Evolutionary conservation across 2,329 filamentous ascomycete genomes (phyloP).

Genomic region (Hypomyces perniciosus): DNA sequence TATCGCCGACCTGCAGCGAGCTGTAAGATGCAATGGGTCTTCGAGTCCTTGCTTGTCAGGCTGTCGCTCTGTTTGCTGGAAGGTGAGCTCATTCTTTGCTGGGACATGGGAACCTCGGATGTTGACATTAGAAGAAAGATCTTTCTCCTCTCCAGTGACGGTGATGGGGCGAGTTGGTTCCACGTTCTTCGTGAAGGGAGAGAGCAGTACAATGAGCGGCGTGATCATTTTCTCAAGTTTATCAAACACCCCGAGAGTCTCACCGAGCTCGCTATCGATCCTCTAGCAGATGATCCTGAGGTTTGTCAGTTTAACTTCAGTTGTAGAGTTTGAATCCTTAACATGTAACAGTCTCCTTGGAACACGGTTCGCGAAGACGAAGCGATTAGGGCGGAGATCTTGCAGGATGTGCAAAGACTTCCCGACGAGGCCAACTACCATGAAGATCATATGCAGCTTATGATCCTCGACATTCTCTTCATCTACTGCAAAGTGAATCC

Average conservation of each 20-base stretch:
- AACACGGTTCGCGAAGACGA: slow-evolving; percentile 81
- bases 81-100: slow-evolving; percentile 45
- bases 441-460: slow-evolving; percentile 66
- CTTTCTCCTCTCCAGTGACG: slow-evolving; percentile 71
- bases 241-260: slow-evolving; percentile 81
- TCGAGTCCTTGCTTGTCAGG: slow-evolving; percentile 62
- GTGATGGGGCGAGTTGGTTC: slow-evolving; percentile 62
- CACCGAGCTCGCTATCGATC: slow-evolving; percentile 64
- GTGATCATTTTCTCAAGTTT: slow-evolving; percentile 70
- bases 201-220: slow-evolving; percentile 64
- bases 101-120: not conserved
- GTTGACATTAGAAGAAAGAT: slow-evolving; percentile 41
- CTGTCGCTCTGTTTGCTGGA: slow-evolving; percentile 87
- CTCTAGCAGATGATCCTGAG: slow-evolving; percentile 71
- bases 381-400: slow-evolving; percentile 76
- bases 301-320: slow-evolving; percentile 28
- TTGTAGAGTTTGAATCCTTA: slow-evolving; percentile 13
- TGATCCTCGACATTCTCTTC: slow-evolving; percentile 85
- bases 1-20: slow-evolving; percentile 56
- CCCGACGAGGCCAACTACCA: slow-evolving; percentile 91
- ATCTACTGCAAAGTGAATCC: slow-evolving; percentile 92
- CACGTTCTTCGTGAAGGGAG: slow-evolving; percentile 62
- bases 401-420: slow-evolving; percentile 89
- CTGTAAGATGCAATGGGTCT: slow-evolving; percentile 55
- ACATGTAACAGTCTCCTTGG: slow-evolving; percentile 69